Percentiles rank a stretch among this genome's conserved stretches.
Conservation (phyloP, 2,329 filamentous ascomycete genomes). For the Arachnopeziza araneosa region DNA sequence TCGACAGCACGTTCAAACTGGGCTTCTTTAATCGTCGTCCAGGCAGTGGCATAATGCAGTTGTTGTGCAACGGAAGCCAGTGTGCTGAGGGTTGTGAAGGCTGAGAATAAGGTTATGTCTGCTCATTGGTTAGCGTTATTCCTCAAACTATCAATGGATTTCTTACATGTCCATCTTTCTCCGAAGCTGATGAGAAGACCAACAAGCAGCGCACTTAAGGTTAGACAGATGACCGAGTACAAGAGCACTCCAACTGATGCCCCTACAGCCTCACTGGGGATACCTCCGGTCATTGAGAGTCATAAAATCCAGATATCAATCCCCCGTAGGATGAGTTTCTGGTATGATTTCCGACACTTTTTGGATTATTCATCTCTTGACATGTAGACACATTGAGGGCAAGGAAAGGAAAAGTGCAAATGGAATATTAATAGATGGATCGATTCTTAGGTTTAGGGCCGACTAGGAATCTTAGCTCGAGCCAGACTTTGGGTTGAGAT, state of each 20-base stretch:
- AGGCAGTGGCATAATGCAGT: constrained; percentile 25
- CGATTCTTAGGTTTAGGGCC: not conserved
- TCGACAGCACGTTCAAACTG: constrained; percentile 34
- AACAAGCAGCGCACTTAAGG: constrained; percentile 18
- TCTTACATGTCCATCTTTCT: constrained; percentile 28
- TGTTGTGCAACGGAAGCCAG: constrained; percentile 28
- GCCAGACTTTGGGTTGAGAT: not conserved
- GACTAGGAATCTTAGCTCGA: not conserved
- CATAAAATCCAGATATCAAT: not conserved
- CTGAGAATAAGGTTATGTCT: constrained; percentile 27
- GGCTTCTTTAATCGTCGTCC: constrained; percentile 20
- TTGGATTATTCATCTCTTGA: not conserved
- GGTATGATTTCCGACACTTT: not conserved
- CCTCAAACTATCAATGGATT: not conserved
- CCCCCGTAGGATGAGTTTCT: not conserved
- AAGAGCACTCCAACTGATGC: constrained; percentile 24
- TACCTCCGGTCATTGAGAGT: constrained; percentile 14
- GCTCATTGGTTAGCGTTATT: not conserved
- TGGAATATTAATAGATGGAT: not conserved
- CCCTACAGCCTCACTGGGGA: constrained; percentile 23
- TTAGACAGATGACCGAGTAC: constrained; percentile 26
- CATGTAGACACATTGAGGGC: not conserved
- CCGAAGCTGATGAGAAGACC: constrained; percentile 28
- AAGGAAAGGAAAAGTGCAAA: not conserved
- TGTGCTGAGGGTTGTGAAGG: constrained; percentile 25